phyloP scores from a whole-genome alignment of 1,284 basidiomycete species.

The Trichosporon coremiiforme region DNA sequence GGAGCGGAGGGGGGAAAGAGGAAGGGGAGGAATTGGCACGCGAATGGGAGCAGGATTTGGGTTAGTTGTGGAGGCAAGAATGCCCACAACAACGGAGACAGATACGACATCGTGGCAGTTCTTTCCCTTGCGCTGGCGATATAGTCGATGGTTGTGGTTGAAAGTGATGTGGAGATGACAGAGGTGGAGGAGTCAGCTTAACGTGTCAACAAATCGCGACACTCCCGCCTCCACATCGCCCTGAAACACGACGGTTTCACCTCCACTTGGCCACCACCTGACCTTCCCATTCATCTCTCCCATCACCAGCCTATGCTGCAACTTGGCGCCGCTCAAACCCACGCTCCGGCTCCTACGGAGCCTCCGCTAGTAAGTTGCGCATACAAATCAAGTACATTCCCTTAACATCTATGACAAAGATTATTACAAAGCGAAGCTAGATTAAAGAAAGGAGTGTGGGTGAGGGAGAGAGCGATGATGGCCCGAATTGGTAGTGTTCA shows the following conservation, averaged over 20 bases:
- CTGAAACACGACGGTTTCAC: neutral
- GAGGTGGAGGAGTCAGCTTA: neutral
- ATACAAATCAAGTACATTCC: constrained; percentile 1
- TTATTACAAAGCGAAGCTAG: neutral
- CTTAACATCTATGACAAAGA: neutral
- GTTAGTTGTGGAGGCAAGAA: constrained; percentile 46
- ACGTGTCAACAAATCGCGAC: neutral
- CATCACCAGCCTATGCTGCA: no score
- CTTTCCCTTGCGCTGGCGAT: neutral
- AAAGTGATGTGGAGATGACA: neutral
- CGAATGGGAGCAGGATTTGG: constrained; percentile 37
- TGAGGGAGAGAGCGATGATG: neutral
- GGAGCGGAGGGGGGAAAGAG: constrained; percentile 41
- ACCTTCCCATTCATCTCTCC: no score
- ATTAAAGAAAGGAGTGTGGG: neutral
- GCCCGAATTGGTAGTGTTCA: neutral
- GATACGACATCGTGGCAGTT: constrained; percentile 19
- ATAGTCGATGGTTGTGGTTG: neutral
- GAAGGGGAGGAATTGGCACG: constrained; percentile 33
- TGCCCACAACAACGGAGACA: constrained; percentile 43
- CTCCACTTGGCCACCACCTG: neutral
- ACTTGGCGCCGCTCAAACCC: no score
- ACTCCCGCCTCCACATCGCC: constrained; percentile 1
- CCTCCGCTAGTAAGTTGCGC: no score
- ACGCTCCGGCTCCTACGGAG: no score